Base-by-base conservation (phyloP, 164 flowering plant genomes). In the Cinnamomum micranthum region DNA sequence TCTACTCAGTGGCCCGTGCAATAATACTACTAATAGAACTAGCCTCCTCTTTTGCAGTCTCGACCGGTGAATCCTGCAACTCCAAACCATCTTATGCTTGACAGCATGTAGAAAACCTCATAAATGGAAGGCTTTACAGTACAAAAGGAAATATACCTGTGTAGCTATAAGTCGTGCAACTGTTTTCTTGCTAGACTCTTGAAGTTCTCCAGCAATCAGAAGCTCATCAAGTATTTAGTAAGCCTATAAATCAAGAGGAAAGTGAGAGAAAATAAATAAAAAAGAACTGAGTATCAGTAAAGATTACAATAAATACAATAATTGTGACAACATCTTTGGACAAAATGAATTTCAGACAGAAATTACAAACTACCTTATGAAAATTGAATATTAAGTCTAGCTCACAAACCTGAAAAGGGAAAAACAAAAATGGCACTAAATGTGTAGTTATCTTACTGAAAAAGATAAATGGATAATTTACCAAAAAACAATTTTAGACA, bases 161-260 rank as follows among this genome's bases (percentile, higher is more conserved):
- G 93, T 90, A 73, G 95, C 92, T 65, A 92, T 89, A 74, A 91
- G 80, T 63, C 98, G 84, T 35, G 92, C 91, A 73, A 91, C 89
- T 23, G 92, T 91, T 81, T 88, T 94, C 93, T 94, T 94, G 90
- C 97, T 94, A 1, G 97, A 85, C 74, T 92, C 98, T 82, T 94
- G 96, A 70, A 94, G 96, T 80, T 94, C 98, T 12, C 98, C 95
- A 55, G 96, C 98, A 77, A 94, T 84, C 77, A 94, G 75, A 74
- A 92, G 71, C 81, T 94, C 98, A 77, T 94, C 93, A 84, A 94
- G 75, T 73, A 92, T 89, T 73, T 88, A 92, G 79, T 92, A 94
- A 11, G 97, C 98, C 97, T 93, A 71, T 20, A 14, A 52, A 41
- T 35, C 41, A 35, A 69, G 20, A 20, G n/a, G 12, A 20, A 15